Percentiles rank a stretch among this genome's conserved stretches.
Conservation (phyloP, 2,329 filamentous ascomycete genomes). For the Diaporthe citrichinensis region DNA sequence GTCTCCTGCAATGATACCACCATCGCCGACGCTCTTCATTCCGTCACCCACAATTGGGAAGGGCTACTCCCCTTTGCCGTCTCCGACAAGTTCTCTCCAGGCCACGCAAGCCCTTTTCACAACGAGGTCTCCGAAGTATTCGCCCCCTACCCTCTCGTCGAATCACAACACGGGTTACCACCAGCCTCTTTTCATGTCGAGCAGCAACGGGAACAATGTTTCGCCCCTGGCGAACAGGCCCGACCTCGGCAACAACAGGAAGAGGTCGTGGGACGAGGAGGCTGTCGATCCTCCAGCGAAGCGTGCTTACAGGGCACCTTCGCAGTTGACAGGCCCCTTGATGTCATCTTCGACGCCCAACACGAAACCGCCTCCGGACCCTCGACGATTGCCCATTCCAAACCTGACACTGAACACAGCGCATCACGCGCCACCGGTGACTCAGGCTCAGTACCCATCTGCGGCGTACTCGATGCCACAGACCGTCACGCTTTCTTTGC, state of each 20-base stretch:
- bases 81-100: constrained; percentile 59
- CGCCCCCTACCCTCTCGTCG: constrained; percentile 49
- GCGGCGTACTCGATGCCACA: constrained; percentile 52
- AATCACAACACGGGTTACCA: constrained; percentile 44
- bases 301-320: constrained; percentile 55
- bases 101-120: constrained; percentile 52
- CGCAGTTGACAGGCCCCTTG: constrained; percentile 43
- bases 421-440: constrained; percentile 41
- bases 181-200: constrained; percentile 50
- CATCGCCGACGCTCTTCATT: constrained; percentile 55
- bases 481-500: constrained; percentile 66
- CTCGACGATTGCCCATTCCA: constrained; percentile 74
- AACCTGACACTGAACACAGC: constrained; percentile 77
- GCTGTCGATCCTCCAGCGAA: constrained; percentile 69
- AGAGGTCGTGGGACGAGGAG: constrained; percentile 67
- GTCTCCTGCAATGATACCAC: constrained; percentile 61
- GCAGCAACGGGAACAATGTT: constrained; percentile 25
- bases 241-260: constrained; percentile 58
- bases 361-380: constrained; percentile 48
- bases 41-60: constrained; percentile 56
- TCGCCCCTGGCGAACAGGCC: constrained; percentile 66
- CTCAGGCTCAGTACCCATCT: constrained; percentile 51
- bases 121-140: constrained; percentile 50
- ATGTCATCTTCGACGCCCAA: constrained; percentile 27
- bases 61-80: constrained; percentile 63